These are phyloP conservation scores for Trypethelium eluteriae DNA, from an alignment of 495 filamentous ascomycete species.

Conservation along the genomic window DNA sequence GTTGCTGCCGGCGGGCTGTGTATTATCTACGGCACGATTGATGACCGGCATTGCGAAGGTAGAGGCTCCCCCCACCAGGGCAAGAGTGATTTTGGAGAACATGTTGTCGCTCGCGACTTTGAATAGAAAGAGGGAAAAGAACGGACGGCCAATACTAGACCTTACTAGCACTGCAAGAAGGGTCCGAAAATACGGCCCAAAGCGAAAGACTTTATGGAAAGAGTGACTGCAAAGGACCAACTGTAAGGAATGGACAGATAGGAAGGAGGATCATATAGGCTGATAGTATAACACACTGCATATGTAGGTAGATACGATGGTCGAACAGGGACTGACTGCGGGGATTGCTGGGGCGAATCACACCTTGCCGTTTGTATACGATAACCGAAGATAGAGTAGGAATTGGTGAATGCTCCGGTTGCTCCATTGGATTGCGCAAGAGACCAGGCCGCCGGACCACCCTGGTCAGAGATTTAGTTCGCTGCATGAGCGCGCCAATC, in stretches of 20 bases:
- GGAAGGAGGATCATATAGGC: background rate
- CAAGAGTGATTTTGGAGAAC: background rate
- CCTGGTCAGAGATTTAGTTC: no score
- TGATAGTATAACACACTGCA: background rate
- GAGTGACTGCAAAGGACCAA: background rate
- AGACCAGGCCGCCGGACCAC: no score
- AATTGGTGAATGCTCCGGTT: no score
- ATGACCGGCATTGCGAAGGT: background rate
- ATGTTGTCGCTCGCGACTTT: background rate
- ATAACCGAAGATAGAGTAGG: no score
- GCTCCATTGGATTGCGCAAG: no score
- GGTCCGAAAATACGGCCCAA: no score
- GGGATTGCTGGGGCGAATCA: no score
- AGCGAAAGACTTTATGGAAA: background rate
- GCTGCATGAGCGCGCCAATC: no score
- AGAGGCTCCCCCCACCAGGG: background rate
- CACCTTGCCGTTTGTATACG: no score
- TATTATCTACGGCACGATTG: conserved; percentile 28
- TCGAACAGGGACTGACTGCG: no score
- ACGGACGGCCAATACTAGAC: background rate
- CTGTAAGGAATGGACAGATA: background rate
- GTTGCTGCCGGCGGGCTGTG: conserved; percentile 32
- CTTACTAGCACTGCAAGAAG: no score
- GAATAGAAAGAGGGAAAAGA: background rate
- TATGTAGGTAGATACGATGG: background rate